phyloP scores from a whole-genome alignment of 306 rosid species.

The Prunus mume region DNA sequence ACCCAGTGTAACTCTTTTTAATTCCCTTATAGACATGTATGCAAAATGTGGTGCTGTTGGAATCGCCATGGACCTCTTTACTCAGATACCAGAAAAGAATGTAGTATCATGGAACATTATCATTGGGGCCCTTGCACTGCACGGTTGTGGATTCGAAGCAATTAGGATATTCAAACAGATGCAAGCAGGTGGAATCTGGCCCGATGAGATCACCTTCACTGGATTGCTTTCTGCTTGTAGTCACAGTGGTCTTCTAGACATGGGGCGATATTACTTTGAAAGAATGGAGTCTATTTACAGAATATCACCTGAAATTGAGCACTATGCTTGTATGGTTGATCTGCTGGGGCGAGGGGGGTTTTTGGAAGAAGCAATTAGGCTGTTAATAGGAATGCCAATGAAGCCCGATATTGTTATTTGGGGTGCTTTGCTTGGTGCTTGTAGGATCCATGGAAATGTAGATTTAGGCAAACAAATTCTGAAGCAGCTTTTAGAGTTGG shows the following conservation, averaged over 20 bases:
- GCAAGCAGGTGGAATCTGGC: conserved; percentile 41
- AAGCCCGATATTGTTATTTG: conserved; percentile 67
- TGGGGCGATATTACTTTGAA: conserved; percentile 52
- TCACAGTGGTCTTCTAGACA: conserved; percentile 59
- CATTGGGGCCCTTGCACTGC: conserved; percentile 64
- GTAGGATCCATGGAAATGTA: conserved; percentile 54
- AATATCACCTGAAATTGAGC: conserved; percentile 55
- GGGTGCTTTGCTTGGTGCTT: conserved; percentile 85
- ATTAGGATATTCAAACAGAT: conserved; percentile 51
- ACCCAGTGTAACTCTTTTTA: conserved; percentile 39
- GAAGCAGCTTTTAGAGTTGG: conserved; percentile 65
- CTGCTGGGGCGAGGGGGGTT: conserved; percentile 67
- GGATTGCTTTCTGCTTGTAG: conserved; percentile 78
- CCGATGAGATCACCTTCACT: conserved; percentile 70
- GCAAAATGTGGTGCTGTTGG: conserved; percentile 65
- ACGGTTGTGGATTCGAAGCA: conserved; percentile 62
- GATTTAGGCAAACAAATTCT: conserved; percentile 57
- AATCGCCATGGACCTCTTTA: conserved; percentile 48
- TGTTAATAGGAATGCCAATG: conserved; percentile 59
- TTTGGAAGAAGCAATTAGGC: conserved; percentile 52
- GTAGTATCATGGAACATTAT: conserved; percentile 64
- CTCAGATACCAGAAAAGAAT: conserved; percentile 45
- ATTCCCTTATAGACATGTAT: conserved; percentile 65
- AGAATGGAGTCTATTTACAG: conserved; percentile 43
- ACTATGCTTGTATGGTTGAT: conserved; percentile 76